Evolutionary conservation across 2,329 filamentous ascomycete species (phyloP).

Genomic region (Verticillium albo-atrum): DNA sequence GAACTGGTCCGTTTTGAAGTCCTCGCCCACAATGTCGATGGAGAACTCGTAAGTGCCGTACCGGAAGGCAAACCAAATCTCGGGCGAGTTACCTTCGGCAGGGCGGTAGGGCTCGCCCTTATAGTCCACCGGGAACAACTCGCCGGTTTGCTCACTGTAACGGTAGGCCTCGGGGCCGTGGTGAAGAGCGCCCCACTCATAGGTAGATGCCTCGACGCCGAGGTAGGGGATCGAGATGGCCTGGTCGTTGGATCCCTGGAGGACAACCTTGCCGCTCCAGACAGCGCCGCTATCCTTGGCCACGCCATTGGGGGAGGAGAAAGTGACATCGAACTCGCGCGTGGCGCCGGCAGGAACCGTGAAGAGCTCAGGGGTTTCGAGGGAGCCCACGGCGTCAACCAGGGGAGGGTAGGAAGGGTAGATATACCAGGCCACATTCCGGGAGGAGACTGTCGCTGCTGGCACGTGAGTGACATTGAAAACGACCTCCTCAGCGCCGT

Average conservation of each 20-base stretch:
- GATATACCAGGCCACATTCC: conserved; percentile 8
- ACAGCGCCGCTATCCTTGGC: conserved; percentile 11
- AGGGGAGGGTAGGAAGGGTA: conserved; percentile 11
- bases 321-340: conserved; percentile 3
- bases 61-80: conserved; percentile 13
- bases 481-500: conserved; percentile 2
- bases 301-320: conserved; percentile 5
- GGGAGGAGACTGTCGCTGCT: conserved; percentile 4
- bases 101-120: conserved; percentile 7
- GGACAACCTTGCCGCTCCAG: conserved; percentile 16
- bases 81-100: conserved; percentile 10
- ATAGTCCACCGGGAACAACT: conserved; percentile 12
- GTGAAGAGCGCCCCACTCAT: conserved; percentile 15
- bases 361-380: conserved; percentile 3
- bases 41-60: conserved; percentile 16
- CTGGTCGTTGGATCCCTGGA: conserved; percentile 13
- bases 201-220: conserved; percentile 15
- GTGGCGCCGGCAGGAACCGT: conserved; percentile 1
- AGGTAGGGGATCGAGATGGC: conserved; percentile 13
- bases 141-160: conserved; percentile 8
- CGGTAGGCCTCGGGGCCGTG: conserved; percentile 9
- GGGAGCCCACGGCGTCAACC: conserved; percentile 1
- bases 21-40: conserved; percentile 12
- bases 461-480: conserved; percentile 12
- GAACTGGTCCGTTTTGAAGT: conserved; percentile 11